These are phyloP conservation scores for Hippophae gyantsensis DNA, from an alignment of 306 rosid genomes.

Conservation along the genomic window DNA sequence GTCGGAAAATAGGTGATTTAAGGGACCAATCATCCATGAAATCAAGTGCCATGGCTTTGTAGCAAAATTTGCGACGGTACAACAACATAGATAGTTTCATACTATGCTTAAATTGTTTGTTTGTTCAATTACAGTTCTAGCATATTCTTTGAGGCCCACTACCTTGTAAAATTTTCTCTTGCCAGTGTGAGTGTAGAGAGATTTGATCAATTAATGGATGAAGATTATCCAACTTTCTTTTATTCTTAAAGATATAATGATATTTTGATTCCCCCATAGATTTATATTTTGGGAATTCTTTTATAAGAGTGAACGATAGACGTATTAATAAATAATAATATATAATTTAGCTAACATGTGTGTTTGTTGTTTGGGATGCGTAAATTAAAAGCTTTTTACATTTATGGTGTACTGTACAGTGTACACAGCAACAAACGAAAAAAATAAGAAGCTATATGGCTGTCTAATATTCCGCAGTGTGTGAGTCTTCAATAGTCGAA, in stretches of 20 bases:
- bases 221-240: slow-evolving; percentile 9
- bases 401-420: too few species aligned
- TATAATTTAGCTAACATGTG: too few species aligned
- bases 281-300: too few species aligned
- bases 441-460: too few species aligned
- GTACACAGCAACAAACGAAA: too few species aligned
- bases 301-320: too few species aligned
- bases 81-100: slow-evolving; percentile 24
- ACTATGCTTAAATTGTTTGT: slow-evolving; percentile 32
- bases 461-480: too few species aligned
- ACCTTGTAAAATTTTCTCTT: slow-evolving; percentile 22
- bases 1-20: slow-evolving; percentile 32
- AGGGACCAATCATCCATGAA: slow-evolving; percentile 47
- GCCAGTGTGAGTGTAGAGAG: slow-evolving; percentile 57
- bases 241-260: not conserved
- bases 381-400: too few species aligned
- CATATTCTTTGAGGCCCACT: slow-evolving; percentile 46
- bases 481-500: too few species aligned
- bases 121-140: slow-evolving; percentile 13
- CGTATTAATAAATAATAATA: too few species aligned
- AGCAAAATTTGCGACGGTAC: slow-evolving; percentile 36
- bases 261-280: too few species aligned
- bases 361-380: too few species aligned
- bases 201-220: slow-evolving; percentile 30
- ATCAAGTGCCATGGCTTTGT: slow-evolving; percentile 45